phyloP scores from a whole-genome alignment of 108 stramenopile genomes.

The Fragilaria crotonensis region DNA sequence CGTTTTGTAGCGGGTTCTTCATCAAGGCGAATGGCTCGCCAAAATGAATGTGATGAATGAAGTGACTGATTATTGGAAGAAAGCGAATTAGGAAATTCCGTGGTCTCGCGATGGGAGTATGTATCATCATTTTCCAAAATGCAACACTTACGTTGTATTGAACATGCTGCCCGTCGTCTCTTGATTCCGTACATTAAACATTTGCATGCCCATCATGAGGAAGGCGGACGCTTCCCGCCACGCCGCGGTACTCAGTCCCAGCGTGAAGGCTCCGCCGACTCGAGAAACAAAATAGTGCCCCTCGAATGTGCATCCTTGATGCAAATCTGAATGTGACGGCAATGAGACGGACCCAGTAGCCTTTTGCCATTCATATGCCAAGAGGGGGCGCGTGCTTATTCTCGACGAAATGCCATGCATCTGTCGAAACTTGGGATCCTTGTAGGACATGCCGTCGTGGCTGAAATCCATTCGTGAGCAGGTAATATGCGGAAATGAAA shows the following conservation, averaged over 20 bases:
- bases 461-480: slow-evolving; percentile 54
- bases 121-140: too few species aligned
- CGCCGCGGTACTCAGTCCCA: slow-evolving; percentile 21
- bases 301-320: slow-evolving; percentile 34
- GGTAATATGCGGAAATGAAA: slow-evolving; percentile 67
- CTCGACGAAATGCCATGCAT: background rate
- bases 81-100: background rate
- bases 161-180: slow-evolving; percentile 16
- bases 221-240: slow-evolving; percentile 22
- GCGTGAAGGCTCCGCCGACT: slow-evolving; percentile 35
- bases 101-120: too few species aligned
- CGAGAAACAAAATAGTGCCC: slow-evolving; percentile 24
- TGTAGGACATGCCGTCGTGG: slow-evolving; percentile 42
- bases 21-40: slow-evolving; percentile 52
- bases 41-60: slow-evolving; percentile 65
- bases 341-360: background rate
- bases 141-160: slow-evolving; percentile 14
- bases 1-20: slow-evolving; percentile 45
- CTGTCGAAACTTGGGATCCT: slow-evolving; percentile 9
- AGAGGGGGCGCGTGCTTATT: background rate
- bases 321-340: background rate
- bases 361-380: background rate
- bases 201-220: background rate
- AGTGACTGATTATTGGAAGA: slow-evolving; percentile 50
- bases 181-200: background rate